phyloP scores from a whole-genome alignment of 2,329 filamentous ascomycete genomes.

The Orbilia quercus region DNA sequence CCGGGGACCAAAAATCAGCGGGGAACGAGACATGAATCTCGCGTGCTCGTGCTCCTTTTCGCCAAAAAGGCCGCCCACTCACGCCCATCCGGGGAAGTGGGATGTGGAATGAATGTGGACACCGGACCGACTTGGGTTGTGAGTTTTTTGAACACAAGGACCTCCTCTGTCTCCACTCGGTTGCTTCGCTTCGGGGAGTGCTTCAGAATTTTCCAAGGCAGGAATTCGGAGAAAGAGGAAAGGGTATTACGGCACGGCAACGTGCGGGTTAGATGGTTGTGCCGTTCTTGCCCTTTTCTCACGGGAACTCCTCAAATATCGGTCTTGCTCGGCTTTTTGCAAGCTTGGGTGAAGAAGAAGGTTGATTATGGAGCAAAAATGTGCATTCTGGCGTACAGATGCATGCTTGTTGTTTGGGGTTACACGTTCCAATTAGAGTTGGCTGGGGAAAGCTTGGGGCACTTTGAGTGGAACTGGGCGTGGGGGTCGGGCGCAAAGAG shows the following conservation, averaged over 20 bases:
- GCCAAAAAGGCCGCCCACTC: conserved; percentile 43
- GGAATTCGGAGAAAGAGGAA: conserved; percentile 32
- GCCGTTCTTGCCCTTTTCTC: conserved; percentile 41
- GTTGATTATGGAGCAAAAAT: conserved; percentile 37
- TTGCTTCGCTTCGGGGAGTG: conserved; percentile 35
- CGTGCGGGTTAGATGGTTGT: conserved; percentile 24
- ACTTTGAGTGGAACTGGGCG: conserved; percentile 38
- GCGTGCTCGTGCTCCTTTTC: conserved; percentile 48
- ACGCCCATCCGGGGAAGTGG: conserved; percentile 56
- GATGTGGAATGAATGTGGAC: conserved; percentile 38
- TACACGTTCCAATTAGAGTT: conserved; percentile 57
- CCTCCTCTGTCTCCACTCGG: conserved; percentile 14
- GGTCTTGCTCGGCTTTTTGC: conserved; percentile 37
- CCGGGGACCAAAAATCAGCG: conserved; percentile 17
- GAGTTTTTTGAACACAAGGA: background rate
- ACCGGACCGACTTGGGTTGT: conserved; percentile 8
- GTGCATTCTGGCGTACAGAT: conserved; percentile 28
- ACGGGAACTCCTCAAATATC: conserved; percentile 46
- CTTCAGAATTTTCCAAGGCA: conserved; percentile 23
- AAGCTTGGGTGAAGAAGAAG: conserved; percentile 18
- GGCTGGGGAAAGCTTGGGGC: conserved; percentile 49
- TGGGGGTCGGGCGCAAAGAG: conserved; percentile 34
- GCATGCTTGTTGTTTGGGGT: conserved; percentile 53
- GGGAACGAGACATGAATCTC: conserved; percentile 48
- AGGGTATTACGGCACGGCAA: conserved; percentile 49